A percentile compares a stretch with the other conserved stretches of the same genome.
These are phyloP conservation scores for Nitzschia sp. DNA, from an alignment of 108 stramenopile genomes.

Conservation along the genomic window DNA sequence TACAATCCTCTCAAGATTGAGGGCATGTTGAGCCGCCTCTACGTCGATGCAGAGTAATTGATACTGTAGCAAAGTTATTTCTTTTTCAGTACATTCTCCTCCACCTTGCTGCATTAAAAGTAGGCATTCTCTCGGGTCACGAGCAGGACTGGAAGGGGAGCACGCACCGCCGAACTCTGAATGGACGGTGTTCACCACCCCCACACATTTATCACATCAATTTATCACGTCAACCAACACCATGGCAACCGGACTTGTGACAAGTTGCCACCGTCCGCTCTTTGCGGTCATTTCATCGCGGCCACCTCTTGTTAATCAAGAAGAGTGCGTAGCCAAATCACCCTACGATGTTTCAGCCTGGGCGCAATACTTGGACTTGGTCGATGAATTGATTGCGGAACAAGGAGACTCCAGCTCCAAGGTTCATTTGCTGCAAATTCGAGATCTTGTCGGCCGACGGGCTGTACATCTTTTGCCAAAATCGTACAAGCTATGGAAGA, in stretches of 20 bases:
- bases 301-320: conserved; percentile 31
- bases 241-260: background rate
- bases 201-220: no score
- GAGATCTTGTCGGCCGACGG: conserved; percentile 62
- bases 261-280: background rate
- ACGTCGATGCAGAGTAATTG: conserved; percentile 40
- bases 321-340: conserved; percentile 40
- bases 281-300: conserved; percentile 5
- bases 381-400: conserved; percentile 55
- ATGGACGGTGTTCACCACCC: no score
- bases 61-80: no score
- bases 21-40: conserved; percentile 41
- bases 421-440: conserved; percentile 13
- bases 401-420: background rate
- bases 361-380: conserved; percentile 73
- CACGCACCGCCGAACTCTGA: no score
- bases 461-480: conserved; percentile 86
- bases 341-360: conserved; percentile 84
- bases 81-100: no score
- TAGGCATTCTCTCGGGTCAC: background rate
- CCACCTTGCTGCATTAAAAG: no score
- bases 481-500: conserved; percentile 96
- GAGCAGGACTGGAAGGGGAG: background rate
- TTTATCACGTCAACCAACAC: background rate
- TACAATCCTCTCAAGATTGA: conserved; percentile 71